Evolutionary conservation across 345 rosid species (phyloP), one percentile per base, ranked within the genome.

Genomic region (Triadica sebifera): DNA sequence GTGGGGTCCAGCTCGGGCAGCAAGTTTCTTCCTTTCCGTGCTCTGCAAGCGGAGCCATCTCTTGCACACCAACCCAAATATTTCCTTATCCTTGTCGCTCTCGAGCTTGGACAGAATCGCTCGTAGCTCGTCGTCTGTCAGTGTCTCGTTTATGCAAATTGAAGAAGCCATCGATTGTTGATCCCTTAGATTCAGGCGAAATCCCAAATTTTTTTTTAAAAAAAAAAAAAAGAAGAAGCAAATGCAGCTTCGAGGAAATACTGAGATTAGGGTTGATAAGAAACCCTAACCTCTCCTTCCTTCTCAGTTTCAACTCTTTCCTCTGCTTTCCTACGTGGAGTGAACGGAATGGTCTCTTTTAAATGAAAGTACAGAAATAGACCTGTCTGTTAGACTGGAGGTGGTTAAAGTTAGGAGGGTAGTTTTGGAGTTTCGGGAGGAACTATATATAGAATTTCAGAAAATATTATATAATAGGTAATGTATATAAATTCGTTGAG

Each of bases 1-100:
- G 74, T 91, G 98, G 6, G 96, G 86, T 38, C 99, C 99, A 29
- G 99, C 99, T 34, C 96, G 93, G 20, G 89, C 94, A 5, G 94
- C 88, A 51, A 95, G 89, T 84, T 86, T 91, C 89, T 80, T 91
- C 85, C 98, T 85, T 80, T 89, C 97, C 0, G 90, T 85, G 80
- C 98, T 94, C 89, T 94, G 97, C 75, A 94, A 81, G 71, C 76
- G 60, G 39, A 94, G 84, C 99, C 99, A 92, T 78, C 89, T 78
- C 89, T 92, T 91, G 80, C 98, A 95, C 17, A 95, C 99, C 86
- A 92, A 81, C 24, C 99, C 92, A 60, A 91, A 92, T 55, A 83
- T 84, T 84, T 91, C 99, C 88, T 85, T 92, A 79, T 91, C 98
- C 81, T 84, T 86, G 10, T 89, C 93, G 69, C 60, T 76, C 39